Base-by-base conservation (phyloP, 176 grass and related monocot species). In the Stipa capillata region DNA sequence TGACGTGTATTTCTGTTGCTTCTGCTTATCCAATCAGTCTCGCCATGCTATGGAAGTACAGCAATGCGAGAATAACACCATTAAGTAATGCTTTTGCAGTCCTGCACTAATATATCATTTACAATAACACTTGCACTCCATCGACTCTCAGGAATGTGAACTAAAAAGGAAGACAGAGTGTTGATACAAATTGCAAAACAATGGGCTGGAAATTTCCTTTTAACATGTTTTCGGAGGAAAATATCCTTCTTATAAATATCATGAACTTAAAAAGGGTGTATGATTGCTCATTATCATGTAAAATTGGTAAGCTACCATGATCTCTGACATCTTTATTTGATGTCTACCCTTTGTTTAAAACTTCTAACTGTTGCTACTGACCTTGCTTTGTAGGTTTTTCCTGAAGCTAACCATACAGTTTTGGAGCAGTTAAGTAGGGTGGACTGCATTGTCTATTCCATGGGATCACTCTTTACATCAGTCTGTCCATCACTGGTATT, bases 401-500 rank as follows among this genome's bases (percentile, higher is more conserved):
- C 91, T 76, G 49, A 81, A 78, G 89, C 68, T 82, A 94, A 97
- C 76, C 85, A 60, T 76, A 92, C 87, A 89, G 91, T 97, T 86
- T 33, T 92, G 85, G 94, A 97, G 76, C 89, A 97, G 87, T 81
- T 97, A 84, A 84, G 44, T 74, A 94, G 84, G 79, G 89, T 92
- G 68, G 87, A 97, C 83, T 97, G 89, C 47, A 67, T 97, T 80
- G 91, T 97, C 45, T 97, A 97, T 97, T 89, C 91, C 42, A 92
- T 97, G 94, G 94, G 94, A 42, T 97, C 94, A 21, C 85, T 97
- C 65, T 94, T 92, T 83, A 97, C 94, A 78, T 97, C 94, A 51
- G 37, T 97, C 54, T 94, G 94, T 72, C 94, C 94, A 61, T 94
- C 94, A 49, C 80, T 97, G 94, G 94, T 97, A 94, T 77, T 35